A percentile compares a stretch with the other conserved stretches of the same genome.
Evolutionary conservation across 306 rosid genomes (phyloP).

Genomic region (Ochetophila trinervis): DNA sequence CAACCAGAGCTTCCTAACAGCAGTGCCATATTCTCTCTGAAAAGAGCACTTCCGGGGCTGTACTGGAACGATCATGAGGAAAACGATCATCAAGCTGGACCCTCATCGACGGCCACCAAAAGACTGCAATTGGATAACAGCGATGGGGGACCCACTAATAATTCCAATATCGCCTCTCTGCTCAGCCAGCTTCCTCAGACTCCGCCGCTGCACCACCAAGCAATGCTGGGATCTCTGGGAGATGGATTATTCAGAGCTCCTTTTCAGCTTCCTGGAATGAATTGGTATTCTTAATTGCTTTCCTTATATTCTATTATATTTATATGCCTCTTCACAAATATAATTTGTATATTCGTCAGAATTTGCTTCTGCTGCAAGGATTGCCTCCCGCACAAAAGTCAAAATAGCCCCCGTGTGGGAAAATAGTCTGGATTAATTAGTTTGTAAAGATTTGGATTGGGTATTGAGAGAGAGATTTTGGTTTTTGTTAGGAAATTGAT

Average conservation of each 20-base stretch:
- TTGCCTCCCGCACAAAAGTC: neutral
- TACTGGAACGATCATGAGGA: conserved; percentile 56
- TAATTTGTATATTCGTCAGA: neutral
- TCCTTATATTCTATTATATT: neutral
- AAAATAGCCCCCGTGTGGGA: too few relatives aligned
- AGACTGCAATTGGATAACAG: conserved; percentile 50
- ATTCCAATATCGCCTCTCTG: conserved; percentile 53
- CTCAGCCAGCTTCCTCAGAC: conserved; percentile 78
- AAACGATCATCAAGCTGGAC: conserved; percentile 20
- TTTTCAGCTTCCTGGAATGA: conserved; percentile 53
- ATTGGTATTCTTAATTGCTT: conserved; percentile 55
- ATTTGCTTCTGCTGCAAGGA: neutral
- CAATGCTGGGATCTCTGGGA: conserved; percentile 52
- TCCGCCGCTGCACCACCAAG: conserved; percentile 55
- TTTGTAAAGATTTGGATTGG: conserved; percentile 35
- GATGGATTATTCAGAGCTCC: conserved; percentile 40
- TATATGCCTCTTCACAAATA: neutral
- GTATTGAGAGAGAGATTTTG: conserved; percentile 34
- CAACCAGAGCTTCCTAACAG: too few relatives aligned
- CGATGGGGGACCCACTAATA: too few relatives aligned
- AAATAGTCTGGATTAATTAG: conserved; percentile 14
- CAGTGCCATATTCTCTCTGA: conserved; percentile 17
- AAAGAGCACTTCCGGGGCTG: conserved; percentile 46
- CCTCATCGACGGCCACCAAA: conserved; percentile 43
- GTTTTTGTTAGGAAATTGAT: conserved; percentile 32